Conservation (phyloP, 2,329 filamentous ascomycete species). For the Cytospora piceicola region DNA sequence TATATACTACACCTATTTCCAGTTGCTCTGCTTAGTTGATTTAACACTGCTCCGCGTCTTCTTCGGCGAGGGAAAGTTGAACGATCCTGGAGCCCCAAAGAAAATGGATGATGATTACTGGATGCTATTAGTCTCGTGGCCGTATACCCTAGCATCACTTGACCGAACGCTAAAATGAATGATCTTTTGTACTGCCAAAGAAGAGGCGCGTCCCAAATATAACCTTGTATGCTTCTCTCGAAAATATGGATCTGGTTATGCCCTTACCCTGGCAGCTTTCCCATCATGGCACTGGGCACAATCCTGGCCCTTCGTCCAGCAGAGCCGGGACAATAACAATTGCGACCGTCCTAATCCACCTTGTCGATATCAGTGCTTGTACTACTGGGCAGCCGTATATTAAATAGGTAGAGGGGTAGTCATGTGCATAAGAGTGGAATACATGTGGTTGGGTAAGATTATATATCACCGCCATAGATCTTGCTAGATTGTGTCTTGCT, state of each 20-base stretch:
- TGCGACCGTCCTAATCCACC: not conserved
- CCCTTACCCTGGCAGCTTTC: conserved; percentile 39
- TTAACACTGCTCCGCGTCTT: no score
- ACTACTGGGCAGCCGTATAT: not conserved
- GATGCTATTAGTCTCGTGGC: not conserved
- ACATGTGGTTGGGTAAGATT: not conserved
- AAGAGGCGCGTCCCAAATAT: conserved; percentile 31
- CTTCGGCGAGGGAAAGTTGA: no score
- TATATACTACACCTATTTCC: no score
- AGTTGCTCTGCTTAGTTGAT: no score
- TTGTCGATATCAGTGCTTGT: not conserved
- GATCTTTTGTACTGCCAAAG: conserved; percentile 15
- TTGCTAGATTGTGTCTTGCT: not conserved
- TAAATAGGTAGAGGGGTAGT: no score
- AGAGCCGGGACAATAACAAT: conserved; percentile 5
- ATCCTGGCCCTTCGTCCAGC: conserved; percentile 5
- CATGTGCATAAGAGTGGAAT: no score
- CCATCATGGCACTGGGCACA: conserved; percentile 24
- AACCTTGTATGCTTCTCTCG: conserved; percentile 36
- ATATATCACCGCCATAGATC: not conserved
- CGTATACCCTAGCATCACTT: not conserved
- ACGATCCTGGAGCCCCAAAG: no score
- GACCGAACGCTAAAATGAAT: not conserved
- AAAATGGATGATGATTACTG: conserved; percentile 3
- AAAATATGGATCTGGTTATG: conserved; percentile 44